Evolutionary conservation across 2,329 filamentous ascomycete genomes (phyloP), one percentile per base, ranked within the genome.

Genomic region (Moelleriella libera): DNA sequence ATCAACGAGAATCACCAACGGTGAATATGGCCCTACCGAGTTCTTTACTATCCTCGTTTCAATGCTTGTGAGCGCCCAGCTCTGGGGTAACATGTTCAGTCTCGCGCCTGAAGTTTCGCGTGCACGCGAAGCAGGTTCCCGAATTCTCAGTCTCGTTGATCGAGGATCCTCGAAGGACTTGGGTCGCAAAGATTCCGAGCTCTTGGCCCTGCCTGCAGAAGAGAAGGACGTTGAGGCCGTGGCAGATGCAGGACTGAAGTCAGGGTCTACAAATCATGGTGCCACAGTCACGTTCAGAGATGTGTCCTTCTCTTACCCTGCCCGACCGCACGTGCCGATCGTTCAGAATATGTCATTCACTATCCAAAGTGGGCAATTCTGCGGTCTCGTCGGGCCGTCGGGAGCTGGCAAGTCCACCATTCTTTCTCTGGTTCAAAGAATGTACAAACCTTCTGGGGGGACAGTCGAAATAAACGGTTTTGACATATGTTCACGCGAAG

Each of bases 1-100:
- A 4, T 74, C 83, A 0, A 82, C 77, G 54, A 77, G 80, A 52
- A 85, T 88, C 50, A 74, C 80, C 46, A 69, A 73, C 41, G 83
- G 83, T 5, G 66, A 76, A 48, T 83, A 83, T 53, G 70, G 66
- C 3, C 75, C 75, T 42, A 76, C 80, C 32, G 74, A 83, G n/a
- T 88, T 88, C 65, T 80, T 88, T 60, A 83, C 85, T 55, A 81
- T 67, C 82, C 2, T 69, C 77, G 4, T 71, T 5, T 74, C 78
- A 0, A 69, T 84, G 45, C 67, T 84, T 1, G 72, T 82, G 47
- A 77, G 74, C 43, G 77, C 80, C 0, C 73, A 78, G 54, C 66
- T 78, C 3, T 80, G 75, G 64, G 75, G 78, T 30, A 77, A 82
- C 55, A 74, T 83, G 59, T 82, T 83, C 57, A 72, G 75, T 3